Conservation (phyloP, 2,329 filamentous ascomycete genomes). For the Fusarium vanettenii region DNA sequence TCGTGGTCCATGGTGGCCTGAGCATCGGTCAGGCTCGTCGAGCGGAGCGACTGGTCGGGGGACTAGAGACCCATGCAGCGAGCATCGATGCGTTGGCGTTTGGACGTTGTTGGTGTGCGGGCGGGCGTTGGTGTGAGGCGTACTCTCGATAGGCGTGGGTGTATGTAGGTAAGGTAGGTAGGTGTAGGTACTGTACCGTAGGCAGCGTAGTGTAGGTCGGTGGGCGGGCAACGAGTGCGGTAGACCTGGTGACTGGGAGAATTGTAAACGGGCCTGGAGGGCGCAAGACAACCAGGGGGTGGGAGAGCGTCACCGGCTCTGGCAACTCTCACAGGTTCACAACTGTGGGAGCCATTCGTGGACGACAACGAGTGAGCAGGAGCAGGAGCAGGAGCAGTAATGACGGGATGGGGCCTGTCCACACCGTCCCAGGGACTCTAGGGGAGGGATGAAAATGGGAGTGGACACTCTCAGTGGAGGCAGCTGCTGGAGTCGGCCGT, state of each 20-base stretch:
- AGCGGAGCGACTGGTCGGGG: slow-evolving; percentile 56
- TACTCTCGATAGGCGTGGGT: slow-evolving; percentile 39
- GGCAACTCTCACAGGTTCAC: slow-evolving; percentile 31
- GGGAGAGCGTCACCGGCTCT: slow-evolving; percentile 22
- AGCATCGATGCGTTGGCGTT: slow-evolving; percentile 61
- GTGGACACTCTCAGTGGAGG: slow-evolving; percentile 31
- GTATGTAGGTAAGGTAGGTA: slow-evolving; percentile 3
- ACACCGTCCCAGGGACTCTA: slow-evolving; percentile 29
- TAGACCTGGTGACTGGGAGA: slow-evolving; percentile 16
- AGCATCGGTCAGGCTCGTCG: slow-evolving; percentile 58
- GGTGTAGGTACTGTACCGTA: slow-evolving; percentile 9
- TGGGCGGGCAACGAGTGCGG: background rate
- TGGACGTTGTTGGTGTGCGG: slow-evolving; percentile 47
- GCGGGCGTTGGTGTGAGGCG: slow-evolving; percentile 48
- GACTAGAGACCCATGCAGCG: slow-evolving; percentile 57
- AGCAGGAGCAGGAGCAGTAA: slow-evolving; percentile 13
- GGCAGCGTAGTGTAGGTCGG: background rate
- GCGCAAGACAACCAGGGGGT: slow-evolving; percentile 28
- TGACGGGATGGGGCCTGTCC: slow-evolving; percentile 27
- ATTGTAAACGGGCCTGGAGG: slow-evolving; percentile 19
- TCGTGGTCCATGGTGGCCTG: slow-evolving; percentile 61
- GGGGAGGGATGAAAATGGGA: slow-evolving; percentile 30
- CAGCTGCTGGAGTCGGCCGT: slow-evolving; percentile 21
- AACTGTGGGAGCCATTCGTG: slow-evolving; percentile 29
- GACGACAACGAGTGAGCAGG: slow-evolving; percentile 26